A percentile compares a stretch with the other conserved stretches of the same genome.
phyloP scores from a whole-genome alignment of 2,329 filamentous ascomycete species.

The Fusarium udum region DNA sequence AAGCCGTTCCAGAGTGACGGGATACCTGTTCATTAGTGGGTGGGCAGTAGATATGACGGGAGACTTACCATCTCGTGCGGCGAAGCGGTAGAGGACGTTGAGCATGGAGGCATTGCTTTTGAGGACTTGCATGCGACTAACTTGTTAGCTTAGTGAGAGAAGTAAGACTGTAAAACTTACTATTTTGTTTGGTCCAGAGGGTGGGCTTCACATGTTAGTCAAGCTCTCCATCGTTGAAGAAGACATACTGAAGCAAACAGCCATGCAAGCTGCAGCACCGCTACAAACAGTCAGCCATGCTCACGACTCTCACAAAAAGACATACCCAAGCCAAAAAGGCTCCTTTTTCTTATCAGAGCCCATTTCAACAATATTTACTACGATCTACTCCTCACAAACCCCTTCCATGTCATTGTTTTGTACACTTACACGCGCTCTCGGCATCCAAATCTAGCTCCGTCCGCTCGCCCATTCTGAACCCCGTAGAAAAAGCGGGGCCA shows the following conservation, averaged over 20 bases:
- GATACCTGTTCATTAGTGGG: slow-evolving; percentile 46
- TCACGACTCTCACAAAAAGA: fast-evolving
- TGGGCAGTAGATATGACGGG: fast-evolving
- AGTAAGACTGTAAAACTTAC: too few relatives aligned
- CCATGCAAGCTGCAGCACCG: slow-evolving; percentile 56
- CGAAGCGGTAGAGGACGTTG: slow-evolving; percentile 50
- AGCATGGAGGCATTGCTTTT: slow-evolving; percentile 54
- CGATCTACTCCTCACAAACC: background rate
- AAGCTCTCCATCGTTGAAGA: background rate
- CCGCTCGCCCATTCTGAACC: slow-evolving; percentile 4
- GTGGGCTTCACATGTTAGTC: slow-evolving; percentile 48
- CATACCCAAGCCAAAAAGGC: slow-evolving; percentile 57
- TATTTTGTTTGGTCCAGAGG: slow-evolving; percentile 58
- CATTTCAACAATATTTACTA: slow-evolving; percentile 15
- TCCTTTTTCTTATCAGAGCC: slow-evolving; percentile 45
- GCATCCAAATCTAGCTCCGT: slow-evolving; percentile 26
- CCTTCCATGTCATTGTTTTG: slow-evolving; percentile 19
- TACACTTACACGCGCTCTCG: slow-evolving; percentile 13
- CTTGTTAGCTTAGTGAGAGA: background rate
- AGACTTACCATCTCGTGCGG: slow-evolving; percentile 50
- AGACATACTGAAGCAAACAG: slow-evolving; percentile 56
- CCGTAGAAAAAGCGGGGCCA: slow-evolving; percentile 30
- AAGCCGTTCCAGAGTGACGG: slow-evolving; percentile 55
- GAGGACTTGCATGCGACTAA: slow-evolving; percentile 56
- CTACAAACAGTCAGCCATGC: slow-evolving; percentile 37